phyloP scores from a whole-genome alignment of 1,284 basidiomycete genomes.

The Rhodotorula glutinis region DNA sequence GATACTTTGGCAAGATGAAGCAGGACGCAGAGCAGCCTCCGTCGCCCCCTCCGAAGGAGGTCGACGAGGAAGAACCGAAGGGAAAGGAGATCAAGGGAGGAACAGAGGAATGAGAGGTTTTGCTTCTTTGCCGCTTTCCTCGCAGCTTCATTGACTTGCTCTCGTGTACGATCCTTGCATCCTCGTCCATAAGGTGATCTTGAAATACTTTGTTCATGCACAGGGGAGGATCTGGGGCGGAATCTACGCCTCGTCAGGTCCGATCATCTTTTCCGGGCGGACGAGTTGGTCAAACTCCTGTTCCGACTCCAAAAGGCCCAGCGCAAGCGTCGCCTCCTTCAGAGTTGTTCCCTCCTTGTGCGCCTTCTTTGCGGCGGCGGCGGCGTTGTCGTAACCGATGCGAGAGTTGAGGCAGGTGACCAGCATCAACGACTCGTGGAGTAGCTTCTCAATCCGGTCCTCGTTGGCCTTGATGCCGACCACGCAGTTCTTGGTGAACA shows the following conservation, averaged over 20 bases:
- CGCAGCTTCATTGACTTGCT: too few species aligned
- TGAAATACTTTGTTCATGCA: too few species aligned
- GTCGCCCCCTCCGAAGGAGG: too few species aligned
- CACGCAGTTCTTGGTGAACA: slow-evolving; percentile 95
- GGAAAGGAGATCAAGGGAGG: too few species aligned
- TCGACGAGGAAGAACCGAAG: too few species aligned
- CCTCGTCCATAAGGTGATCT: too few species aligned
- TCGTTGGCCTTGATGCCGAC: slow-evolving; percentile 96
- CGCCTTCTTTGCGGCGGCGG: slow-evolving; percentile 98
- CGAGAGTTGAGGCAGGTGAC: slow-evolving; percentile 91
- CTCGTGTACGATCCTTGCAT: too few species aligned
- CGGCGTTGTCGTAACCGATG: slow-evolving; percentile 72
- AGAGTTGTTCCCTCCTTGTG: slow-evolving; percentile 96
- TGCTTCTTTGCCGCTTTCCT: too few species aligned
- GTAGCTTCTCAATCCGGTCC: slow-evolving; percentile 78
- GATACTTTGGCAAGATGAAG: too few species aligned
- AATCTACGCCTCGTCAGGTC: slow-evolving; percentile 7
- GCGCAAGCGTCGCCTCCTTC: slow-evolving; percentile 86
- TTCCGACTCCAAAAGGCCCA: slow-evolving; percentile 72
- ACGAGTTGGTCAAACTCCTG: slow-evolving; percentile 97
- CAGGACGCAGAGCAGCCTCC: too few species aligned
- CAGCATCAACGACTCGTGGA: slow-evolving; percentile 95
- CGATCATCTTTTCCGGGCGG: slow-evolving; percentile 68
- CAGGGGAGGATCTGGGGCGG: too few species aligned
- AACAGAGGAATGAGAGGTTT: too few species aligned